A percentile compares a stretch with the other conserved stretches of the same genome.
Conservation (phyloP, 441 rosid genomes). For the Manihot esculenta region DNA sequence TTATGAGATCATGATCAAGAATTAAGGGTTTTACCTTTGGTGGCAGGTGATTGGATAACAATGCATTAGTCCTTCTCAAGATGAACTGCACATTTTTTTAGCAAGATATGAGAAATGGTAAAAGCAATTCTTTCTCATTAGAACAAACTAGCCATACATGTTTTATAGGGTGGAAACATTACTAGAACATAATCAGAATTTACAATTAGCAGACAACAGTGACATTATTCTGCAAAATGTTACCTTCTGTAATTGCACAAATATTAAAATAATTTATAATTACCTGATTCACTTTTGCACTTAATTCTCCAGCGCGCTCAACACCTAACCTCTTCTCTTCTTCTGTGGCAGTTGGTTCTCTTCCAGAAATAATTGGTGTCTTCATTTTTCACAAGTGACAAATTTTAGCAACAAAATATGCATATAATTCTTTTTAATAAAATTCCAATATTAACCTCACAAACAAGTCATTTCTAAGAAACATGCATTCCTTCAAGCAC, state of each 20-base stretch:
- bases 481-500: background rate
- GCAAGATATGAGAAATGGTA: constrained; percentile 20
- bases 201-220: background rate
- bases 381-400: constrained; percentile 28
- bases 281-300: constrained; percentile 97
- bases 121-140: background rate
- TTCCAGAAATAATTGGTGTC: constrained; percentile 91
- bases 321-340: constrained; percentile 80
- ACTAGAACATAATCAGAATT: background rate
- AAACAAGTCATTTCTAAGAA: constrained; percentile 1
- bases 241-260: constrained; percentile 9
- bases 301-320: constrained; percentile 89
- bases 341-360: constrained; percentile 89
- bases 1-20: constrained; percentile 7
- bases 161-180: constrained; percentile 8
- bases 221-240: constrained; percentile 15
- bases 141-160: constrained; percentile 11
- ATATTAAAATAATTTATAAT: constrained; percentile 27
- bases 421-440: constrained; percentile 11
- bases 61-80: constrained; percentile 90
- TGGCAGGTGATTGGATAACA: constrained; percentile 96
- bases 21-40: constrained; percentile 66
- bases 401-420: constrained; percentile 13
- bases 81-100: constrained; percentile 64
- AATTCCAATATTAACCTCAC: background rate